These are phyloP conservation scores for Coemansia erecta DNA, from an alignment of 192 early-diverging fungal genomes.

Conservation along the genomic window DNA sequence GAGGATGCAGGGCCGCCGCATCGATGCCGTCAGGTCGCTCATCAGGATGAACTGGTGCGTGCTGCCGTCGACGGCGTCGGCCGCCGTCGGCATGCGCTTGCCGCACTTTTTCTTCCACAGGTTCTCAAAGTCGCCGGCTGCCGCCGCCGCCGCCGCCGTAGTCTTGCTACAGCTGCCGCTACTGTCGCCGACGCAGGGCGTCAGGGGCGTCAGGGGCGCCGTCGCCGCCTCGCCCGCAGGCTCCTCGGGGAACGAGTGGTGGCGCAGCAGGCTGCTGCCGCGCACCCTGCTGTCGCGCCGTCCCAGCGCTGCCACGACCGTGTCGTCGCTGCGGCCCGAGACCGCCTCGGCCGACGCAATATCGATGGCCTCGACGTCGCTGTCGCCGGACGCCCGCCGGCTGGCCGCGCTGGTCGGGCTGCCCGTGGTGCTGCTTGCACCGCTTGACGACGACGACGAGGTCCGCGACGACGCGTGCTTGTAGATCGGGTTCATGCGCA, in stretches of 20 bases:
- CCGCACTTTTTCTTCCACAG: slow-evolving; percentile 49
- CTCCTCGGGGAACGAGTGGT: slow-evolving; percentile 27
- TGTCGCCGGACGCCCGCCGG: slow-evolving; percentile 11
- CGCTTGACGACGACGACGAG: slow-evolving; percentile 25
- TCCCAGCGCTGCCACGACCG: neutral
- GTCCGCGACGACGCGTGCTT: slow-evolving; percentile 12
- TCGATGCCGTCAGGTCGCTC: slow-evolving; percentile 88
- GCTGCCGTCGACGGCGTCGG: slow-evolving; percentile 42
- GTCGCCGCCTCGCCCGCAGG: neutral
- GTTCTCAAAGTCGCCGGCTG: slow-evolving; percentile 28
- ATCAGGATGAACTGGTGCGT: slow-evolving; percentile 86
- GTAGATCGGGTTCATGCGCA: slow-evolving; percentile 48
- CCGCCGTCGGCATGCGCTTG: slow-evolving; percentile 50
- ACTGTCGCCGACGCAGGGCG: slow-evolving; percentile 4
- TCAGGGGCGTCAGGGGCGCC: slow-evolving; percentile 1
- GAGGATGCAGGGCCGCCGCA: slow-evolving; percentile 90
- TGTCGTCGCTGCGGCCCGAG: neutral
- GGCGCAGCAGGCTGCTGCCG: slow-evolving; percentile 32
- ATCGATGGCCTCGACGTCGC: slow-evolving; percentile 2
- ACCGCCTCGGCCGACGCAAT: neutral
- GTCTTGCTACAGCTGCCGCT: slow-evolving; percentile 7
- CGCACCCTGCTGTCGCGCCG: slow-evolving; percentile 8
- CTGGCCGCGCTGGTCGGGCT: slow-evolving; percentile 10
- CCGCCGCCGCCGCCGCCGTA: slow-evolving; percentile 5
- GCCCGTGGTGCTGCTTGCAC: slow-evolving; percentile 11